Evolutionary conservation across 768 basidiomycete species (phyloP).

Genomic region (Boletus rubroflammeus): DNA sequence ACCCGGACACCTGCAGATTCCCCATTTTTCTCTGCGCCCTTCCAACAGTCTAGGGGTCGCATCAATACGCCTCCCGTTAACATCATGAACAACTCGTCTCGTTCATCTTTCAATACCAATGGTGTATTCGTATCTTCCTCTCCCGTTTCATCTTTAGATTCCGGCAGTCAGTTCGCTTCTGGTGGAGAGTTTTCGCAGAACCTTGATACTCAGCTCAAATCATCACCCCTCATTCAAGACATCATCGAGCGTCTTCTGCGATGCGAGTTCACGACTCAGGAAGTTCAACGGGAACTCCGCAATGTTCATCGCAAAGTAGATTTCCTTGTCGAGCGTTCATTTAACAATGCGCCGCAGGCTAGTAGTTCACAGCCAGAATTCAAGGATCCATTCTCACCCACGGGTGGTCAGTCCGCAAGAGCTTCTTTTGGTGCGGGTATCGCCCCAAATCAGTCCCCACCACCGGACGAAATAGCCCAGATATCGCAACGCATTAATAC

Average conservation of each 20-base stretch:
- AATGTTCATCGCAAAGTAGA: conserved; percentile 79
- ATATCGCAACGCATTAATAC: conserved; percentile 78
- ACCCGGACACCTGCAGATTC: conserved; percentile 25
- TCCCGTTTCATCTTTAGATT: conserved; percentile 76
- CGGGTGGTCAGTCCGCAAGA: conserved; percentile 40
- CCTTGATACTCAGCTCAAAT: conserved; percentile 72
- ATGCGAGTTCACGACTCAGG: conserved; percentile 64
- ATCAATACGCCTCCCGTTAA: conserved; percentile 47
- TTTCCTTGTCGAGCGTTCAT: conserved; percentile 65
- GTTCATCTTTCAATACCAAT: conserved; percentile 42
- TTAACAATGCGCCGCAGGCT: conserved; percentile 30
- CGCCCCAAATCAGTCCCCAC: conserved; percentile 66
- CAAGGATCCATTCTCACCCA: conserved; percentile 72
- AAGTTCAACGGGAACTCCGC: conserved; percentile 69
- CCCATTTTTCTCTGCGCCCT: conserved; percentile 39
- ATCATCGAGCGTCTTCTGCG: conserved; percentile 70
- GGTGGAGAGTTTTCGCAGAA: conserved; percentile 44
- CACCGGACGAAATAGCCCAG: conserved; percentile 66
- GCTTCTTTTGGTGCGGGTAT: conserved; percentile 64
- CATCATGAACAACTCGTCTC: conserved; percentile 30
- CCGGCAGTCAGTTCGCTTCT: conserved; percentile 59
- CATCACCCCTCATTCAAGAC: conserved; percentile 72
- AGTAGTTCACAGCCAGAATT: conserved; percentile 60
- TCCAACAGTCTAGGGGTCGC: conserved; percentile 38
- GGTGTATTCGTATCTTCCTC: conserved; percentile 60